phyloP scores from a whole-genome alignment of 352 stramenopile species.

The Phytophthora quininea region DNA sequence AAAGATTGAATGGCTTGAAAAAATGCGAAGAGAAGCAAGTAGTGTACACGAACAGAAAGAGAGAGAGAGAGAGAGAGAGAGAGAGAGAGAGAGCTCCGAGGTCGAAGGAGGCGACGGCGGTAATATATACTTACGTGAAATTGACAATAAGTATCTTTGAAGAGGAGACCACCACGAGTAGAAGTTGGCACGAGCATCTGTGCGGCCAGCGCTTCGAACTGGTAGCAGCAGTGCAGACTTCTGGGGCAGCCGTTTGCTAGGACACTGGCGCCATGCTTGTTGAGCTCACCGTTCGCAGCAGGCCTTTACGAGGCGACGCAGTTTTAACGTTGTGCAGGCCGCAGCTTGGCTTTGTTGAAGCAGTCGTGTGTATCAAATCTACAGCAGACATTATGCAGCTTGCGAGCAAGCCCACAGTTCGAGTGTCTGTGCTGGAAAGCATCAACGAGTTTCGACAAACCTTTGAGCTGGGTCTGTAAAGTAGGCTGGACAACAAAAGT shows the following conservation, averaged over 20 bases:
- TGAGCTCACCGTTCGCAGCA: not conserved
- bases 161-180: no score
- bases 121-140: not conserved
- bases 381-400: no score
- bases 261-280: not conserved
- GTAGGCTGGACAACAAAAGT: no score
- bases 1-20: not conserved
- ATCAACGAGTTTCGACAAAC: no score
- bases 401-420: no score
- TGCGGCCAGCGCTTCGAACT: no score
- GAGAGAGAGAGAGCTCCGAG: conserved; percentile 14
- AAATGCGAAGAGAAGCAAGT: conserved; percentile 3
- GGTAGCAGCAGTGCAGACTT: no score
- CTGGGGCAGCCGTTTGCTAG: not conserved
- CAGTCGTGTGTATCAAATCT: no score
- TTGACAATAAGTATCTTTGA: not conserved
- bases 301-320: not conserved
- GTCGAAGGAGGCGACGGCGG: conserved; percentile 7
- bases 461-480: no score
- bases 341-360: no score
- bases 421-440: no score
- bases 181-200: no score
- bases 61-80: not conserved
- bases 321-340: not conserved
- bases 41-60: conserved; percentile 23